A percentile compares a stretch with the other conserved stretches of the same genome.
These are phyloP conservation scores for Penicillium decumbens DNA, from an alignment of 2,329 filamentous ascomycete species.

Conservation along the genomic window DNA sequence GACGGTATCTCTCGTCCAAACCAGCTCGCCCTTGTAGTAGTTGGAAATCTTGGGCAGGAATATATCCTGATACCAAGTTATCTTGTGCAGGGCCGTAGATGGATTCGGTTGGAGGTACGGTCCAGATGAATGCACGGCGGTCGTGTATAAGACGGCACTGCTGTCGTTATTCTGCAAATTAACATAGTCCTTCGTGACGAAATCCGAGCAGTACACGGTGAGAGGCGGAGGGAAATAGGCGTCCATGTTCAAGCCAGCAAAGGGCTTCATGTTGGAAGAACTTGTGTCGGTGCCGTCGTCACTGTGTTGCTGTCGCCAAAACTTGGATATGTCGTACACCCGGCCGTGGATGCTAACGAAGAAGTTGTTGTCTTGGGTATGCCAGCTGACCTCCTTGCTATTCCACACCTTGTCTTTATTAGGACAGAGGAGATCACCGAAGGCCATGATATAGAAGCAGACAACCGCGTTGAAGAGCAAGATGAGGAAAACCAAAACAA, in stretches of 20 bases:
- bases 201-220: conserved; percentile 64
- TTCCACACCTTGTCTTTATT: conserved; percentile 90
- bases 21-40: conserved; percentile 82
- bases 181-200: conserved; percentile 59
- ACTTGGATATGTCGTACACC: conserved; percentile 89
- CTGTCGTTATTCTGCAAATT: conserved; percentile 56
- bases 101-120: conserved; percentile 51
- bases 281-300: conserved; percentile 61
- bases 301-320: conserved; percentile 80
- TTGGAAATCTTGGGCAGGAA: conserved; percentile 78
- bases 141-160: conserved; percentile 52
- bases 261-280: conserved; percentile 64
- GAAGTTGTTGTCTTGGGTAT: conserved; percentile 70
- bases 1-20: conserved; percentile 61
- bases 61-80: conserved; percentile 69
- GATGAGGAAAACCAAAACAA: conserved; percentile 78
- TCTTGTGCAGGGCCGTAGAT: conserved; percentile 55
- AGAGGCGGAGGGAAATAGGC: conserved; percentile 82
- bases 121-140: conserved; percentile 69
- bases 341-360: conserved; percentile 82
- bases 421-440: conserved; percentile 81
- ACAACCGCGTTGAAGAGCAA: conserved; percentile 72
- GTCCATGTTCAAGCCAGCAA: conserved; percentile 74
- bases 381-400: conserved; percentile 61
- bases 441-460: conserved; percentile 86